A percentile compares a stretch with the other conserved stretches of the same genome.
phyloP scores from a whole-genome alignment of 495 filamentous ascomycete genomes.

The Podospora comata region DNA sequence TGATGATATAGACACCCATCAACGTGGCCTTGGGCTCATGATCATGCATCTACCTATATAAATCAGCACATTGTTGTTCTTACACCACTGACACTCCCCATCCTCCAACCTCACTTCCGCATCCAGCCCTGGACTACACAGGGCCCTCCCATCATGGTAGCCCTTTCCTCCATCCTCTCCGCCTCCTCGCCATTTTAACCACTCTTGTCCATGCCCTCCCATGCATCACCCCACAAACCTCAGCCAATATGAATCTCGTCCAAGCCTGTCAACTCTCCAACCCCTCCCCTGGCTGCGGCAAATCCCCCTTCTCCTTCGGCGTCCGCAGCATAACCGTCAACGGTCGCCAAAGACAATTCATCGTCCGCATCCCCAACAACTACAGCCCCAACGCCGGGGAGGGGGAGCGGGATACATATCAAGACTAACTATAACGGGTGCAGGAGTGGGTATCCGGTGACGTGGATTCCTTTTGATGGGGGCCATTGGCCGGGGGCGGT shows the following conservation, averaged over 20 bases:
- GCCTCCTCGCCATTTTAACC: no score
- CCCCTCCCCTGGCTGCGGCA: constrained; percentile 38
- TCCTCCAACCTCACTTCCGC: no score
- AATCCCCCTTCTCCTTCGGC: constrained; percentile 27
- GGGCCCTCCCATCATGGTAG: no score
- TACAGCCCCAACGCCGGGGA: constrained; percentile 38
- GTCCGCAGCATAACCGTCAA: constrained; percentile 29
- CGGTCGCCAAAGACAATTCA: constrained; percentile 31
- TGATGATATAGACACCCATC: no score
- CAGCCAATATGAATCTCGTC: not conserved
- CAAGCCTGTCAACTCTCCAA: not conserved
- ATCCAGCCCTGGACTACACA: no score
- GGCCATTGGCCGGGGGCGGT: constrained; percentile 20
- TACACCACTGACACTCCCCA: no score
- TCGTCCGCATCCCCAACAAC: constrained; percentile 40
- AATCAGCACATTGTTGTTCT: no score
- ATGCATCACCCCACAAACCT: no score
- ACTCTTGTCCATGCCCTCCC: no score
- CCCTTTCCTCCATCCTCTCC: no score
- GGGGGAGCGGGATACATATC: constrained; percentile 31
- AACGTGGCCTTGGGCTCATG: no score
- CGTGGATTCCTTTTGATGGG: constrained; percentile 24
- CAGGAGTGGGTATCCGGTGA: constrained; percentile 27
- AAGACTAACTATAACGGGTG: constrained; percentile 32
- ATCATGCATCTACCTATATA: no score